Conservation (phyloP, 768 basidiomycete species). For the Hydnomerulius pinastri region DNA sequence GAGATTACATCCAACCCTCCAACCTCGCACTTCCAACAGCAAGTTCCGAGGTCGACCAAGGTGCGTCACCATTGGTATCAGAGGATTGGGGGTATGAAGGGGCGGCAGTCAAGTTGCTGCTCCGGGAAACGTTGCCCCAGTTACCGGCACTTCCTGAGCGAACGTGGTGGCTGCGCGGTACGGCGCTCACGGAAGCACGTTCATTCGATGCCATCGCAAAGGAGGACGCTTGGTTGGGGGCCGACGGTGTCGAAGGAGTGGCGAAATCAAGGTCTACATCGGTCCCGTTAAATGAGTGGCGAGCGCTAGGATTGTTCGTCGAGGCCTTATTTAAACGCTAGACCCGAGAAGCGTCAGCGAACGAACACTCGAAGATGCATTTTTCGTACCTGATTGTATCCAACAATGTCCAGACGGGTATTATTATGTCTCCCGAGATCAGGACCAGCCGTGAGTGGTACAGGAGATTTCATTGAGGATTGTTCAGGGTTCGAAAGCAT, state of each 20-base stretch:
- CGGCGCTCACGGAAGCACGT: constrained; percentile 35
- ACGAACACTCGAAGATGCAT: constrained; percentile 5
- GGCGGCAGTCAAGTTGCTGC: constrained; percentile 49
- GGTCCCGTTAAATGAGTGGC: constrained; percentile 77
- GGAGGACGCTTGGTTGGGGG: constrained; percentile 44
- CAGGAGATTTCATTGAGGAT: constrained; percentile 65
- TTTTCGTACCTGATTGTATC: constrained; percentile 62
- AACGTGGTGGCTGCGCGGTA: constrained; percentile 60
- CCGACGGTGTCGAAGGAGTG: constrained; percentile 55
- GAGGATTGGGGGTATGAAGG: constrained; percentile 57
- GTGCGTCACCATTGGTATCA: constrained; percentile 53
- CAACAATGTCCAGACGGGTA: constrained; percentile 71
- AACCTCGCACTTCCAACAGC: constrained; percentile 52
- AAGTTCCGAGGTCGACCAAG: constrained; percentile 61
- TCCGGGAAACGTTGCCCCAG: constrained; percentile 67
- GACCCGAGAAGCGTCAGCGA: constrained; percentile 24
- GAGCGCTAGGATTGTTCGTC: constrained; percentile 50
- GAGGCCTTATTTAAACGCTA: constrained; percentile 52
- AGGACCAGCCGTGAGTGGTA: constrained; percentile 82
- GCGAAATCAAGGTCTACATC: constrained; percentile 63
- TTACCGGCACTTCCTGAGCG: constrained; percentile 82
- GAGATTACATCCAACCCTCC: constrained; percentile 48
- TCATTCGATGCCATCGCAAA: constrained; percentile 38
- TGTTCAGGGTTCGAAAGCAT: constrained; percentile 61
- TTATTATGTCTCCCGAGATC: constrained; percentile 79